phyloP scores from a whole-genome alignment of 352 stramenopile species.

The Phytophthora fragariae region DNA sequence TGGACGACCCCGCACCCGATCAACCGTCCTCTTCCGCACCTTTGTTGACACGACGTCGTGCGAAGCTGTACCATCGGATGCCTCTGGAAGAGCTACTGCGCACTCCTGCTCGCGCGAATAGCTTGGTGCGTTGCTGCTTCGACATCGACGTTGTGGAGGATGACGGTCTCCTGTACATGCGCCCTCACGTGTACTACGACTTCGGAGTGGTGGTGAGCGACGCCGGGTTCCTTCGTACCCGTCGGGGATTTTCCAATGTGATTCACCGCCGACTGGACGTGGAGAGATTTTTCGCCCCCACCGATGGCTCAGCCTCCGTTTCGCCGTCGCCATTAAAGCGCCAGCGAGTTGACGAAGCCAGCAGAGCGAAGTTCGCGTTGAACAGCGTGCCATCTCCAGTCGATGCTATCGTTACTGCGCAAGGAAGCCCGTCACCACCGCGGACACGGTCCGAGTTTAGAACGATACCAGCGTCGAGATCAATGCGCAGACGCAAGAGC shows the following conservation, averaged over 20 bases:
- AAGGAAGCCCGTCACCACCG: slow-evolving; percentile 16
- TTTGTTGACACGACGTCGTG: slow-evolving; percentile 18
- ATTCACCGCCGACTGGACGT: slow-evolving; percentile 63
- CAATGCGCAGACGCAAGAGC: slow-evolving; percentile 70
- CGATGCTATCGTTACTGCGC: slow-evolving; percentile 1
- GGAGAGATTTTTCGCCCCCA: slow-evolving; percentile 52
- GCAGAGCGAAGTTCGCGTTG: slow-evolving; percentile 25
- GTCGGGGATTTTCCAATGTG: slow-evolving; percentile 58
- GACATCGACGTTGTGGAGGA: slow-evolving; percentile 45
- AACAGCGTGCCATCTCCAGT: slow-evolving; percentile 14
- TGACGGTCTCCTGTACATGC: slow-evolving; percentile 51
- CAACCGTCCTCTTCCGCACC: slow-evolving; percentile 8
- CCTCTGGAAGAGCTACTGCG: slow-evolving; percentile 61
- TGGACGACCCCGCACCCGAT: slow-evolving; percentile 9
- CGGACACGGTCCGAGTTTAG: slow-evolving; percentile 6
- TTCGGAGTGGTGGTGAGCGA: slow-evolving; percentile 58
- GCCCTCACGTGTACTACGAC: slow-evolving; percentile 63
- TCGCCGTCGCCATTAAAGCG: slow-evolving; percentile 19
- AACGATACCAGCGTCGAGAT: slow-evolving; percentile 23
- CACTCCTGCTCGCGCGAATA: slow-evolving; percentile 56
- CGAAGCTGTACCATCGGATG: slow-evolving; percentile 51
- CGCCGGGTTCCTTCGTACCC: slow-evolving; percentile 56
- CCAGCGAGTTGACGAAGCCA: background rate
- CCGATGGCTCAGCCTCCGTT: slow-evolving; percentile 5
- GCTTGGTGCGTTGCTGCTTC: slow-evolving; percentile 54